Percentiles rank a stretch among this genome's conserved stretches.
phyloP scores from a whole-genome alignment of 352 stramenopile genomes.

The Hyaloperonospora arabidopsidis region DNA sequence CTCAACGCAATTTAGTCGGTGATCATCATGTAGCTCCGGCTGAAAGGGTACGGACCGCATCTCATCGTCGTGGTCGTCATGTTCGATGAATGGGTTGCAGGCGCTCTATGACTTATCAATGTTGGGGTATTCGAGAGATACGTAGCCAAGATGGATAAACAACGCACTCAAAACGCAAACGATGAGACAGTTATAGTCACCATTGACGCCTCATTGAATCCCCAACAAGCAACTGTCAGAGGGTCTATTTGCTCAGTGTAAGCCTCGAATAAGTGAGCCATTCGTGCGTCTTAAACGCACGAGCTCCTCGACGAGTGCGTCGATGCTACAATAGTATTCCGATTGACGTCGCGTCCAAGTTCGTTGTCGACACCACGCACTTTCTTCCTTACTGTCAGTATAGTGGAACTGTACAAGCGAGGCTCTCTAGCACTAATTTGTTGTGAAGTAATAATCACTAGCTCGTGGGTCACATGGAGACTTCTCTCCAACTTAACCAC shows the following conservation, averaged over 20 bases:
- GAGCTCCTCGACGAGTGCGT: too few species aligned
- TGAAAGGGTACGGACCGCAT: too few species aligned
- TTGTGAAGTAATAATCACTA: slow-evolving; percentile 27
- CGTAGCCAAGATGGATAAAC: slow-evolving; percentile 8
- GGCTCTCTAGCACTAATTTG: slow-evolving; percentile 26
- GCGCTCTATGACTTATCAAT: slow-evolving; percentile 42
- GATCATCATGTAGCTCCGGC: slow-evolving; percentile 29
- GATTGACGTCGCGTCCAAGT: too few species aligned
- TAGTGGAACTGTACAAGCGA: slow-evolving; percentile 24
- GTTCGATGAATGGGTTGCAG: slow-evolving; percentile 18
- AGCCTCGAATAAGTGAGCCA: slow-evolving; percentile 46
- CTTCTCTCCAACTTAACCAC: slow-evolving; percentile 16
- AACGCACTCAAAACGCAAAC: neutral
- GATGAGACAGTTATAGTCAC: slow-evolving; percentile 10
- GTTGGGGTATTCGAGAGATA: slow-evolving; percentile 50
- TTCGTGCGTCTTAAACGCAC: too few species aligned
- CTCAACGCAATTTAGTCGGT: too few species aligned
- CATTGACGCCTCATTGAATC: slow-evolving; percentile 59
- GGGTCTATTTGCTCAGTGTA: slow-evolving; percentile 63
- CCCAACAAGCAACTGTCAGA: slow-evolving; percentile 37
- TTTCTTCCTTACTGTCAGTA: neutral
- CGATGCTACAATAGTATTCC: too few species aligned
- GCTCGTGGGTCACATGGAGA: slow-evolving; percentile 39
- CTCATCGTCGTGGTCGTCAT: too few species aligned
- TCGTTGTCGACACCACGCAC: too few species aligned